phyloP scores from a whole-genome alignment of 495 filamentous ascomycete species.

The Parathielavia hyrcaniae region DNA sequence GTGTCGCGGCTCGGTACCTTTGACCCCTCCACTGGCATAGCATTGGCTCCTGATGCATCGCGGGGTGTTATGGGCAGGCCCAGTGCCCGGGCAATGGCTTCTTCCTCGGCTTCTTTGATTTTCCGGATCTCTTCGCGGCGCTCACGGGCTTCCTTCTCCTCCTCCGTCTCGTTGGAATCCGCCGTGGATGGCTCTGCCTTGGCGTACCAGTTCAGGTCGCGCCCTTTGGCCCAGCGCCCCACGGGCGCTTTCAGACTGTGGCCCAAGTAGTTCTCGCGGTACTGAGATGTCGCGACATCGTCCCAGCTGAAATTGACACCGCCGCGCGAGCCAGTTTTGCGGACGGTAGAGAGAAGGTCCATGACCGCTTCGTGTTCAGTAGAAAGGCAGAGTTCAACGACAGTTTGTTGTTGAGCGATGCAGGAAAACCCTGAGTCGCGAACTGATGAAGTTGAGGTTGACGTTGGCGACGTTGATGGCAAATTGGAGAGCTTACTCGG shows the following conservation, averaged over 20 bases:
- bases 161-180: constrained; percentile 50
- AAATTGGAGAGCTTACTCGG: no score
- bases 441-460: no score
- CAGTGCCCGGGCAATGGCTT: constrained; percentile 74
- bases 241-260: constrained; percentile 95
- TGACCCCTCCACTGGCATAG: constrained; percentile 34
- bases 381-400: not conserved
- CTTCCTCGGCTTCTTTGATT: constrained; percentile 89
- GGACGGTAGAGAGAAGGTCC: constrained; percentile 89
- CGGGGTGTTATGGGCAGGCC: constrained; percentile 63
- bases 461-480: no score
- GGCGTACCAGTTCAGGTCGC: constrained; percentile 84
- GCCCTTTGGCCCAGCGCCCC: constrained; percentile 89
- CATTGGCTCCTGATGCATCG: constrained; percentile 46
- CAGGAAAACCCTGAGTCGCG: no score
- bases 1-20: constrained; percentile 21
- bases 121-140: constrained; percentile 70
- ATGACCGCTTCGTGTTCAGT: constrained; percentile 41
- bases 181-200: constrained; percentile 52
- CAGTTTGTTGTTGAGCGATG: no score
- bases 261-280: constrained; percentile 96
- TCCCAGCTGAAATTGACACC: constrained; percentile 96
- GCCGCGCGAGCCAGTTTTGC: constrained; percentile 90
- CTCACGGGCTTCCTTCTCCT: constrained; percentile 55
- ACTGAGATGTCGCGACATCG: constrained; percentile 76